These are phyloP conservation scores for Colletotrichum neosansevieriae DNA, from an alignment of 2,329 filamentous ascomycete species.

Conservation along the genomic window DNA sequence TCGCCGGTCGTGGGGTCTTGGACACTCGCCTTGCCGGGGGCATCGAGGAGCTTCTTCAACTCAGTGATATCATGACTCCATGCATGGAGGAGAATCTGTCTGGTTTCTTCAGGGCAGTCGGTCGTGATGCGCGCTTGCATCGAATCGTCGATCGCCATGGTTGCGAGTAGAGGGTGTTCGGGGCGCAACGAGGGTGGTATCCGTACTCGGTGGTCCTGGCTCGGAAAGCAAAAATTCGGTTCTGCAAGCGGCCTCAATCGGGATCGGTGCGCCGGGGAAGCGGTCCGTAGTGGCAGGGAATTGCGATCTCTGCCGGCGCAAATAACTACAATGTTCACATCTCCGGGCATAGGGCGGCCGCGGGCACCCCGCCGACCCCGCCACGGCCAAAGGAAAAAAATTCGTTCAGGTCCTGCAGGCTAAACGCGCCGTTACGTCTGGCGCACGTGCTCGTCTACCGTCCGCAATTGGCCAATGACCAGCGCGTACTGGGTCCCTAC, in stretches of 20 bases:
- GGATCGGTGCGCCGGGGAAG: slow-evolving; percentile 20
- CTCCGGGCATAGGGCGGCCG: slow-evolving; percentile 1
- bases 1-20: slow-evolving; percentile 88
- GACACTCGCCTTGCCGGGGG: slow-evolving; percentile 74
- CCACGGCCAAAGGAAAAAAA: slow-evolving; percentile 27
- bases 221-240: slow-evolving; percentile 9
- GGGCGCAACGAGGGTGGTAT: not conserved
- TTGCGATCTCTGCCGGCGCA: slow-evolving; percentile 27
- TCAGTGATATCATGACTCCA: slow-evolving; percentile 72
- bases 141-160: slow-evolving; percentile 59
- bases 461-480: slow-evolving; percentile 37
- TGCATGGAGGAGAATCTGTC: slow-evolving; percentile 65
- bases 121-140: slow-evolving; percentile 65
- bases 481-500: slow-evolving; percentile 24
- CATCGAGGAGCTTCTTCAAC: slow-evolving; percentile 77
- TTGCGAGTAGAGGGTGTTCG: slow-evolving; percentile 12
- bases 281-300: slow-evolving; percentile 26
- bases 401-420: not conserved
- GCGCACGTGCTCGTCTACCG: slow-evolving; percentile 31
- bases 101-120: slow-evolving; percentile 63
- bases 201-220: not conserved
- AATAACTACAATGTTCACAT: slow-evolving; percentile 12
- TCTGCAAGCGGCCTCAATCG: slow-evolving; percentile 20
- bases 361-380: slow-evolving; percentile 31
- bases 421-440: slow-evolving; percentile 32